Conservation (phyloP, 2,329 filamentous ascomycete species). For the Phialocephala sp. region DNA sequence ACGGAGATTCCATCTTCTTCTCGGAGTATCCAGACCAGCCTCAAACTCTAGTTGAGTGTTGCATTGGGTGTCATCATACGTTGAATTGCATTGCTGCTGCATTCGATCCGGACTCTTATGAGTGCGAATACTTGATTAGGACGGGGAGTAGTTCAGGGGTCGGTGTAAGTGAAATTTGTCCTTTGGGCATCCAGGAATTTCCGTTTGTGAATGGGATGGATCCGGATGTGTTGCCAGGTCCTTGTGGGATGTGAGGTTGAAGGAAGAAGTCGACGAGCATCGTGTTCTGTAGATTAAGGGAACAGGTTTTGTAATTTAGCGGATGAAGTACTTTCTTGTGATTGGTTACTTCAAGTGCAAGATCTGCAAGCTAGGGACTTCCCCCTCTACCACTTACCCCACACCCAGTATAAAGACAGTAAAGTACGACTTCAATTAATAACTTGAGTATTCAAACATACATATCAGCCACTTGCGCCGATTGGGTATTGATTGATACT, state of each 20-base stretch:
- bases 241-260: constrained; percentile 3
- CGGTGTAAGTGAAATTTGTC: constrained; percentile 3
- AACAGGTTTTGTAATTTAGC: no score
- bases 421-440: not conserved
- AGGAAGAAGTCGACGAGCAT: no score
- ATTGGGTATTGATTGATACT: not conserved
- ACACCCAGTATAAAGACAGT: not conserved
- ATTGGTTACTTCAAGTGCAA: not conserved
- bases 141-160: not conserved
- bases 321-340: not conserved
- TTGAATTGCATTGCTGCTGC: constrained; percentile 7
- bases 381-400: not conserved
- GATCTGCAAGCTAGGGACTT: not conserved
- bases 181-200: not conserved
- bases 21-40: constrained; percentile 3
- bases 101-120: not conserved
- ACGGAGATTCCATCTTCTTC: not conserved
- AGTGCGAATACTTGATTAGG: not conserved
- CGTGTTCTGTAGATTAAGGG: no score
- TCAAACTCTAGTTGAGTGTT: constrained; percentile 4
- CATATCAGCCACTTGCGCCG: not conserved
- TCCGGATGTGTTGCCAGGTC: not conserved
- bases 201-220: not conserved
- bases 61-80: constrained; percentile 7
- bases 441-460: not conserved